phyloP scores from a whole-genome alignment of 2,329 filamentous ascomycete species.

The Anisogramma anomala region DNA sequence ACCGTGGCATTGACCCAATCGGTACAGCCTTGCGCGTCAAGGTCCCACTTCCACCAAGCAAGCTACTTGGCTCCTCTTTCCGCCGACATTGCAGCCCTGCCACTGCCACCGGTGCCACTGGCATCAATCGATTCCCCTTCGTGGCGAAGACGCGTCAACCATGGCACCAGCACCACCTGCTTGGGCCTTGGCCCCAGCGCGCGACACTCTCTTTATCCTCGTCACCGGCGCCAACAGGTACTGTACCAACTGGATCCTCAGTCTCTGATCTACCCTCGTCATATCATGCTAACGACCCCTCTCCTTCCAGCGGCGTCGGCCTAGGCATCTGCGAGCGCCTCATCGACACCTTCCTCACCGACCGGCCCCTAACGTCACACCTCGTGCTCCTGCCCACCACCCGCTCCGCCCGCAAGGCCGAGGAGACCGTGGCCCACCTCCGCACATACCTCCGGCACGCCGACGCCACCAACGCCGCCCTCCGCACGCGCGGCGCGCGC shows the following conservation, averaged over 20 bases:
- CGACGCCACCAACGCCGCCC: constrained; percentile 27
- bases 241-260: too few relatives aligned
- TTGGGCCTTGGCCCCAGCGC: constrained; percentile 24
- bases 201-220: constrained; percentile 50
- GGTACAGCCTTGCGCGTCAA: too few relatives aligned
- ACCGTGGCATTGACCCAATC: too few relatives aligned
- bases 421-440: constrained; percentile 56
- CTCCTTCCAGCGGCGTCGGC: constrained; percentile 62
- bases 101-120: too few relatives aligned
- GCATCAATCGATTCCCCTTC: too few relatives aligned
- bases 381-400: constrained; percentile 78
- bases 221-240: constrained; percentile 83
- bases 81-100: too few relatives aligned
- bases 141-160: neutral
- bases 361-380: constrained; percentile 52
- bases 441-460: constrained; percentile 47
- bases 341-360: constrained; percentile 77
- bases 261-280: neutral
- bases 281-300: constrained; percentile 4
- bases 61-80: too few relatives aligned
- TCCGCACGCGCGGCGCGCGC: constrained; percentile 28
- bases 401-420: constrained; percentile 60
- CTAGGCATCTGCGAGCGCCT: constrained; percentile 73
- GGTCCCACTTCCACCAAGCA: too few relatives aligned
- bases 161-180: constrained; percentile 24